Conservation (phyloP, 768 basidiomycete species). For the Lentinula guzmanii region DNA sequence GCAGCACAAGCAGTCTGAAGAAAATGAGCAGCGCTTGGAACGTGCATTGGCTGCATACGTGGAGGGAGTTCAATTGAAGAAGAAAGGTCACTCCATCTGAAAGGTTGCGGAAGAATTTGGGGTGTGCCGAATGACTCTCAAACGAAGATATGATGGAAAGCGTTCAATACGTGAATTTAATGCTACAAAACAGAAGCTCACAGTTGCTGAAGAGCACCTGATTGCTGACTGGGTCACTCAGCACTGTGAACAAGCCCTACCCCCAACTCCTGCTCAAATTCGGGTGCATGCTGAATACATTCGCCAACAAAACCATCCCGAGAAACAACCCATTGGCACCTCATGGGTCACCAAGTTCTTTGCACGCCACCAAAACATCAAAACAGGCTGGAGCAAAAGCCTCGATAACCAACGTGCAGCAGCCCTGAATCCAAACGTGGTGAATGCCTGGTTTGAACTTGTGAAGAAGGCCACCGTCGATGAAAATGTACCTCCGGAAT, state of each 20-base stretch:
- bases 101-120: neutral
- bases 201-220: constrained; percentile 16
- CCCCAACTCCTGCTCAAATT: constrained; percentile 14
- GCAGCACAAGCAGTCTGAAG: neutral
- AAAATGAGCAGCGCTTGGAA: neutral
- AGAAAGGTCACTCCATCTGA: neutral
- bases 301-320: constrained; percentile 8
- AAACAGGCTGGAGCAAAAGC: constrained; percentile 25
- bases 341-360: constrained; percentile 23
- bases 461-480: constrained; percentile 19
- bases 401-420: constrained; percentile 23
- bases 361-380: constrained; percentile 18
- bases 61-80: neutral
- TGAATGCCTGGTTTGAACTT: constrained; percentile 13
- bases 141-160: constrained; percentile 13
- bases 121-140: neutral
- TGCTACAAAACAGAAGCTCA: constrained; percentile 20
- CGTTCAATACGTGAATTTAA: neutral
- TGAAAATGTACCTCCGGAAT: constrained; percentile 14
- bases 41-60: neutral
- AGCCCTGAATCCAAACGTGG: constrained; percentile 19
- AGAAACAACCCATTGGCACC: constrained; percentile 15
- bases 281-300: constrained; percentile 19
- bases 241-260: constrained; percentile 21
- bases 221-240: constrained; percentile 22